Evolutionary conservation across 192 early-diverging fungal genomes (phyloP).

Genomic region (Entomortierella lignicola): DNA sequence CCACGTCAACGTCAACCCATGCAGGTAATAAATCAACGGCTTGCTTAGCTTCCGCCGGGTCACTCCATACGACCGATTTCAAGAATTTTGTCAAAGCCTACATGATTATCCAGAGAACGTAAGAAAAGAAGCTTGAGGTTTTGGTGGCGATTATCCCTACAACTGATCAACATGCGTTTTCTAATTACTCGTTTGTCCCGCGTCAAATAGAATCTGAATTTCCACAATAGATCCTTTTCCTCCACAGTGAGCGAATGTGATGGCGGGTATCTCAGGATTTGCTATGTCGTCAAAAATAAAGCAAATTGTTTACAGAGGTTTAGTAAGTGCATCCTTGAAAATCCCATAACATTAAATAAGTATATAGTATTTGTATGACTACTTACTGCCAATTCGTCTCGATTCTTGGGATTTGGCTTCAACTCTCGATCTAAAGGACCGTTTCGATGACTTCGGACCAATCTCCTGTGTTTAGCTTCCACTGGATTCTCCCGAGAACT

Average conservation of each 20-base stretch:
- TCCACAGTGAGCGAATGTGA: constrained; percentile 84
- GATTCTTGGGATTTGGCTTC: constrained; percentile 95
- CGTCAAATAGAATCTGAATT: constrained; percentile 95
- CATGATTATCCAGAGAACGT: not conserved
- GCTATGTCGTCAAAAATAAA: constrained; percentile 56
- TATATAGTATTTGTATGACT: not conserved
- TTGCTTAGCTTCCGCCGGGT: constrained; percentile 90
- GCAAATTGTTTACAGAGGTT: not conserved
- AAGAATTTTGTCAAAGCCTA: constrained; percentile 98
- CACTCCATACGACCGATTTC: constrained; percentile 95
- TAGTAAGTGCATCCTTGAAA: not conserved
- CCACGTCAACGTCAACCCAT: constrained; percentile 94
- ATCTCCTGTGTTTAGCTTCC: constrained; percentile 92
- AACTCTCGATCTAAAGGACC: constrained; percentile 92
- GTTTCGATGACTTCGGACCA: constrained; percentile 91
- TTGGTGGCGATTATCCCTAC: not conserved
- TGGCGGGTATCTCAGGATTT: constrained; percentile 92
- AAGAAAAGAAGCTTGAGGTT: not conserved
- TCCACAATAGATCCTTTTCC: constrained; percentile 98
- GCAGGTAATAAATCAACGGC: constrained; percentile 86
- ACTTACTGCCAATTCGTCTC: constrained; percentile 94
- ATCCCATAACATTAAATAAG: not conserved
- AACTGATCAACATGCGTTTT: not conserved
- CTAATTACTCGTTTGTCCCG: constrained; percentile 84
- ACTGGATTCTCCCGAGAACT: constrained; percentile 91